These are phyloP conservation scores for Dothideomycetidae sp. DNA, from an alignment of 2,329 filamentous ascomycete species.

Conservation along the genomic window DNA sequence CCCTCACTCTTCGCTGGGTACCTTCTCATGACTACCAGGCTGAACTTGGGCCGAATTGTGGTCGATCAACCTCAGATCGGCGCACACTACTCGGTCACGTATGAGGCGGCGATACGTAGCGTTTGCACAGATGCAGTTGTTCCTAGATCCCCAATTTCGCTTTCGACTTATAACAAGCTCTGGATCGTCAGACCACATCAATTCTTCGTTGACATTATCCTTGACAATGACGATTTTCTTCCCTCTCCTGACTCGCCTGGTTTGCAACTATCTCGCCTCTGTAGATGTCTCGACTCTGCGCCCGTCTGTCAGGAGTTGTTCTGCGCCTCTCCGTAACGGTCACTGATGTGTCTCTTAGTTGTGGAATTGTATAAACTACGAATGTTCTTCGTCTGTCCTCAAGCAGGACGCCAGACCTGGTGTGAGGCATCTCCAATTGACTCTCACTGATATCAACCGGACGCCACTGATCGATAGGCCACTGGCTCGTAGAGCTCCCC, in stretches of 20 bases:
- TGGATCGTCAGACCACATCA: neutral
- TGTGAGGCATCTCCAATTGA: neutral
- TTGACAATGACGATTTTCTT: neutral
- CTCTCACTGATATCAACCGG: neutral
- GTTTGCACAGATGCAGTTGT: too few relatives aligned
- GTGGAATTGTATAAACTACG: neutral
- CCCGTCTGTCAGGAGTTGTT: neutral
- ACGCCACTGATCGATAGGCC: neutral
- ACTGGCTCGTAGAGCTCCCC: neutral
- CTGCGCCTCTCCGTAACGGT: too few relatives aligned
- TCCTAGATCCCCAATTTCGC: too few relatives aligned
- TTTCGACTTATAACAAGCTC: too few relatives aligned
- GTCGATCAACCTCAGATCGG: too few relatives aligned
- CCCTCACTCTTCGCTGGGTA: too few relatives aligned
- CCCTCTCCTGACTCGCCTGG: neutral
- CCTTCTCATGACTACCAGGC: too few relatives aligned
- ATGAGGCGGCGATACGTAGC: too few relatives aligned
- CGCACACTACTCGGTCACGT: too few relatives aligned
- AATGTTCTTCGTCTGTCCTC: neutral
- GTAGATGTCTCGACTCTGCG: neutral
- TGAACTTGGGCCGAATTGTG: too few relatives aligned
- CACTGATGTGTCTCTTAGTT: neutral
- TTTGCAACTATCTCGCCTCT: neutral
- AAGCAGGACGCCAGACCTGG: neutral
- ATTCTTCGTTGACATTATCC: neutral